Percentiles rank a stretch among this genome's conserved stretches.
phyloP scores from a whole-genome alignment of 2,329 filamentous ascomycete genomes.

The Beauveria australis region DNA sequence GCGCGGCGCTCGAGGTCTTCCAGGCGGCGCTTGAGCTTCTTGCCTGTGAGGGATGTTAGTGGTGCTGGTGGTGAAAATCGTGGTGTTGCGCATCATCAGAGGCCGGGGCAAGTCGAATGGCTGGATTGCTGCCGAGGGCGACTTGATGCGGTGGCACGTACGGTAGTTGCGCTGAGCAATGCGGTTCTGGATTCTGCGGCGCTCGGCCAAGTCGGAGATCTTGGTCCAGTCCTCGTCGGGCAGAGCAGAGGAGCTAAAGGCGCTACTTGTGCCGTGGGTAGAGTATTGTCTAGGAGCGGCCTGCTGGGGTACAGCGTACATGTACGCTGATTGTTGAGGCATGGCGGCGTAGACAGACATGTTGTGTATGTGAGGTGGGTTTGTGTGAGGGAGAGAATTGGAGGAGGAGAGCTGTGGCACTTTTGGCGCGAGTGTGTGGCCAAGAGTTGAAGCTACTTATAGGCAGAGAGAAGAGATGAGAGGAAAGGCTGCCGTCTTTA shows the following conservation, averaged over 20 bases:
- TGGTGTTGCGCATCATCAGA: background rate
- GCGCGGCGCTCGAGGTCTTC: conserved; percentile 78
- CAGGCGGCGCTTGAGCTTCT: conserved; percentile 85
- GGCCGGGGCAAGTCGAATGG: background rate
- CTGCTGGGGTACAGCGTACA: conserved; percentile 37
- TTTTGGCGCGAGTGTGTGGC: background rate
- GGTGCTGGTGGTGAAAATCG: background rate
- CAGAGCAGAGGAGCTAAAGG: conserved; percentile 89
- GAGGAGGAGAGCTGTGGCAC: background rate
- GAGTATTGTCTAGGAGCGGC: conserved; percentile 56
- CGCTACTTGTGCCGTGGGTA: conserved; percentile 76
- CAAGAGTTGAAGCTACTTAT: background rate
- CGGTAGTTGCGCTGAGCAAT: conserved; percentile 98
- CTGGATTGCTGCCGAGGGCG: background rate
- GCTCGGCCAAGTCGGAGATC: conserved; percentile 93
- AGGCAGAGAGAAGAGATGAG: background rate
- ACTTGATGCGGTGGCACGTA: conserved; percentile 36
- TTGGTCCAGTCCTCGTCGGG: conserved; percentile 99
- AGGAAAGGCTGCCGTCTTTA: background rate
- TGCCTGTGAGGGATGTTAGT: conserved; percentile 45
- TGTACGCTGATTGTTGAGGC: conserved; percentile 18
- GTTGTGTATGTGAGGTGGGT: background rate
- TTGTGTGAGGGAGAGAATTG: background rate
- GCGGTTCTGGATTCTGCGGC: conserved; percentile 89
- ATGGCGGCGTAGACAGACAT: conserved; percentile 12